Evolutionary conservation across 208 protist genomes (phyloP).

Genomic region (Porcisia hertigi): DNA sequence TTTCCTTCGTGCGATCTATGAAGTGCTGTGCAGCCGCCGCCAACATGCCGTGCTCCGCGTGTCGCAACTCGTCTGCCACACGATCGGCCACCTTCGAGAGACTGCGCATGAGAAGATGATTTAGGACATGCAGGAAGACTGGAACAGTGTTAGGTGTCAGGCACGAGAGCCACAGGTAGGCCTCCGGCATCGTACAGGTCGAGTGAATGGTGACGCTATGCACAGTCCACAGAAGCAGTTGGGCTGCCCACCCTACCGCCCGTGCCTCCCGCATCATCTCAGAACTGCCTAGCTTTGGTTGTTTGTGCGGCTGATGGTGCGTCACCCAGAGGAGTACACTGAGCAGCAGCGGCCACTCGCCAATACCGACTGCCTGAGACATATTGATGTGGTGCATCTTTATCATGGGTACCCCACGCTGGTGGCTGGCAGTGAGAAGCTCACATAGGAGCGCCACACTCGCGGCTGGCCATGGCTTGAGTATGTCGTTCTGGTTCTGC

Average conservation of each 20-base stretch:
- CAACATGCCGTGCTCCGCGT: constrained; percentile 60
- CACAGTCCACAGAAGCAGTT: constrained; percentile 82
- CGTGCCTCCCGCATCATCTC: constrained; percentile 20
- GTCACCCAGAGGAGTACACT: constrained; percentile 81
- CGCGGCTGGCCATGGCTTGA: constrained; percentile 33
- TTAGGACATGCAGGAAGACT: constrained; percentile 83
- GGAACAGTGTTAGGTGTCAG: constrained; percentile 67
- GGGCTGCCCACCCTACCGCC: constrained; percentile 71
- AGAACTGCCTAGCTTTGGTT: background rate
- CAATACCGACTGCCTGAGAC: constrained; percentile 38
- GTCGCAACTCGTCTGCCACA: constrained; percentile 67
- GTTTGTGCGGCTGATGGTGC: constrained; percentile 23
- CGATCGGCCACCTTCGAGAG: constrained; percentile 86
- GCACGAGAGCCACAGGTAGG: constrained; percentile 61
- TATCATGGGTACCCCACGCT: constrained; percentile 68
- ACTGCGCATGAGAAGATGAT: constrained; percentile 80
- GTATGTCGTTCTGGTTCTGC: constrained; percentile 40
- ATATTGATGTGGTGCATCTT: constrained; percentile 90
- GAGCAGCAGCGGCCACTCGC: constrained; percentile 86
- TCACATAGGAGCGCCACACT: constrained; percentile 70
- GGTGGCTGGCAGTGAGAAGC: constrained; percentile 67
- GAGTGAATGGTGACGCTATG: constrained; percentile 82
- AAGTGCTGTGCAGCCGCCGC: constrained; percentile 62
- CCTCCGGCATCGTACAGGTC: constrained; percentile 70
- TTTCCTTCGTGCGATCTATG: constrained; percentile 32